phyloP scores from a whole-genome alignment of 805 yeast genomes.

The Sugiyamaella smithiae region DNA sequence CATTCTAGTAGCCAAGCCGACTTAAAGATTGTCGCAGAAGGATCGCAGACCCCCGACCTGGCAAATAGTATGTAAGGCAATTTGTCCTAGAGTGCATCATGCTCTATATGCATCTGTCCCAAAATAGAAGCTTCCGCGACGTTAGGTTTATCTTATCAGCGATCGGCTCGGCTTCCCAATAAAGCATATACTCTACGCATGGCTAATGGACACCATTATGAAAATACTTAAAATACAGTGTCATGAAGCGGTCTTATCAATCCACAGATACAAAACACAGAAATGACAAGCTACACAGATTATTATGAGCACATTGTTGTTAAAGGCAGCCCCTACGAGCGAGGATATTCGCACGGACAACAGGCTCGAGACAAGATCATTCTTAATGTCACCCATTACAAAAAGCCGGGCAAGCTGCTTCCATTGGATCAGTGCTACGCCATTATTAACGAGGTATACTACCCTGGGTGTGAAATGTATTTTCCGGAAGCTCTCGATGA shows the following conservation, averaged over 20 bases:
- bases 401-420: constrained; percentile 7
- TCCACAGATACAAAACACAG: too few species aligned
- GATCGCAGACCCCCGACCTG: too few species aligned
- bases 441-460: constrained; percentile 3
- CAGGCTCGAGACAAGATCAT: constrained; percentile 3
- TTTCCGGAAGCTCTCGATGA: constrained; percentile 8
- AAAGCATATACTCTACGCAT: neutral
- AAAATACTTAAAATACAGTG: neutral
- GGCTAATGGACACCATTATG: too few species aligned
- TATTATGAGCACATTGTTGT: constrained; percentile 9
- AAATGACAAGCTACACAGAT: neutral
- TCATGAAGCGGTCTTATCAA: neutral
- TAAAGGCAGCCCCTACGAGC: constrained; percentile 5
- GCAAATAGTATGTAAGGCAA: too few species aligned
- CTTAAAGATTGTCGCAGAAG: too few species aligned
- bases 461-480: constrained; percentile 1
- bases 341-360: constrained; percentile 10
- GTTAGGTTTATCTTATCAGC: neutral
- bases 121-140: too few species aligned
- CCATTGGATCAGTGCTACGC: constrained; percentile 5
- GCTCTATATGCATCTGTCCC: too few species aligned
- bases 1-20: too few species aligned
- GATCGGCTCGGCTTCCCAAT: neutral
- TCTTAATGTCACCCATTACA: neutral
- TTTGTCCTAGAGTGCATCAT: too few species aligned